phyloP scores from a whole-genome alignment of 1,284 basidiomycete genomes.

The Somion occarium region DNA sequence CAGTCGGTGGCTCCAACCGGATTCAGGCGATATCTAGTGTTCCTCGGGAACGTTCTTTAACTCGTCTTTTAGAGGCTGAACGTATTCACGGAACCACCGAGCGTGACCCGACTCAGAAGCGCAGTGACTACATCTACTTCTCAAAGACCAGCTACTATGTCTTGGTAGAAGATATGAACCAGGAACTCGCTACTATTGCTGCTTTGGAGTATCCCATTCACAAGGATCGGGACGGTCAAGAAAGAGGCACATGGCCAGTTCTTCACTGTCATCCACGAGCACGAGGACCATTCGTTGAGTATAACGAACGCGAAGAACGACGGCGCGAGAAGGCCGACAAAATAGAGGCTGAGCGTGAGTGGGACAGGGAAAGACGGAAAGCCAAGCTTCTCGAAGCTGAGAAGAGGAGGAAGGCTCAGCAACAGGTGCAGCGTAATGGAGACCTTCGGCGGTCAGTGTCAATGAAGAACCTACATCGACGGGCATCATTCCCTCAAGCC shows the following conservation, averaged over 20 bases:
- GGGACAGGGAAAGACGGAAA: conserved; percentile 36
- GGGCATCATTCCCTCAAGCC: conserved; percentile 30
- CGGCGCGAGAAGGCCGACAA: conserved; percentile 57
- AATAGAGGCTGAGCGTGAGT: conserved; percentile 44
- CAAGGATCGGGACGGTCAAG: conserved; percentile 45
- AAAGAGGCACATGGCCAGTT: conserved; percentile 61
- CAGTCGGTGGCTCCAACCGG: conserved; percentile 12
- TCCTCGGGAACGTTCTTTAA: conserved; percentile 38
- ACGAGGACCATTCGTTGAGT: conserved; percentile 67
- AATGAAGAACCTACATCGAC: conserved; percentile 69
- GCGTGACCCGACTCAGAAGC: conserved; percentile 84
- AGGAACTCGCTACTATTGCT: conserved; percentile 71
- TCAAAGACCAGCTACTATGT: conserved; percentile 75
- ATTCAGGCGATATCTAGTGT: conserved; percentile 18
- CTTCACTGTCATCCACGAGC: conserved; percentile 68
- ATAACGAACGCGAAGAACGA: conserved; percentile 65
- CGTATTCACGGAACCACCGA: conserved; percentile 86
- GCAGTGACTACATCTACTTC: conserved; percentile 91
- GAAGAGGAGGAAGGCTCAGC: conserved; percentile 38
- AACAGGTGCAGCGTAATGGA: conserved; percentile 35
- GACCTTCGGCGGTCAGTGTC: conserved; percentile 76
- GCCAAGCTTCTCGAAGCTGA: conserved; percentile 32
- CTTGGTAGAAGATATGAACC: conserved; percentile 86
- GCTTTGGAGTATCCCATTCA: conserved; percentile 58
- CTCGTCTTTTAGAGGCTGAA: conserved; percentile 81